These are phyloP conservation scores for Claviceps citrina DNA, from an alignment of 2,329 filamentous ascomycete genomes.

Conservation along the genomic window DNA sequence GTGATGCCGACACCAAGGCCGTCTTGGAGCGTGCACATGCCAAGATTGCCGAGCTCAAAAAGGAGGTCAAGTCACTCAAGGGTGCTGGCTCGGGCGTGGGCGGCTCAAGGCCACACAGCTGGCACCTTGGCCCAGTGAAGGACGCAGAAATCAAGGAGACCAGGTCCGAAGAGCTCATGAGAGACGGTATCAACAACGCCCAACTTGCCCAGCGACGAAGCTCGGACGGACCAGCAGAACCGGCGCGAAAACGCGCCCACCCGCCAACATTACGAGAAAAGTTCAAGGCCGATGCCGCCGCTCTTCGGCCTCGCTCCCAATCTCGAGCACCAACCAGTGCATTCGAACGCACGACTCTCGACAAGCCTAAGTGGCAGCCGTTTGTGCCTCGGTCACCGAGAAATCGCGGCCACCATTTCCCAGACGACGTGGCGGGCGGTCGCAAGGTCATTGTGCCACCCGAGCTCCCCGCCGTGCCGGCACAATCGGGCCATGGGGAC, in stretches of 20 bases:
- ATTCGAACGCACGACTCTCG: conserved; percentile 15
- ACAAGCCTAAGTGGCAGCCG: conserved; percentile 25
- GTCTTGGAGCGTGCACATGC: conserved; percentile 41
- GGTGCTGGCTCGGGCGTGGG: conserved; percentile 7
- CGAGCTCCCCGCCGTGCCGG: conserved; percentile 15
- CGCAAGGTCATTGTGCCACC: conserved; percentile 13
- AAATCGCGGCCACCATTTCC: conserved; percentile 22
- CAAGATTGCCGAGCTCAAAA: conserved; percentile 41
- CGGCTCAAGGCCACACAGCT: conserved; percentile 15
- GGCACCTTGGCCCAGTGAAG: conserved; percentile 12
- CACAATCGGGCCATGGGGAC: conserved; percentile 11
- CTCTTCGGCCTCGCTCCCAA: conserved; percentile 4
- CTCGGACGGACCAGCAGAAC: conserved; percentile 4
- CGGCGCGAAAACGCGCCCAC: conserved; percentile 6
- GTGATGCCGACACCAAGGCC: conserved; percentile 38
- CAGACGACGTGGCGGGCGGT: conserved; percentile 18
- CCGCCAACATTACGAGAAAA: conserved; percentile 20
- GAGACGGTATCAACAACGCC: not conserved
- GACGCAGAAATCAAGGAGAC: conserved; percentile 7
- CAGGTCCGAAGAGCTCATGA: conserved; percentile 8
- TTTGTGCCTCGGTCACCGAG: conserved; percentile 27
- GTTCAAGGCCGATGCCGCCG: conserved; percentile 17
- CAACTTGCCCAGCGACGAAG: conserved; percentile 1
- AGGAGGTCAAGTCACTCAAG: conserved; percentile 33
- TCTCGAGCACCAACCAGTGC: conserved; percentile 7